These are phyloP conservation scores for Paraconiothyrium brasiliense DNA, from an alignment of 2,329 filamentous ascomycete species.

Conservation along the genomic window DNA sequence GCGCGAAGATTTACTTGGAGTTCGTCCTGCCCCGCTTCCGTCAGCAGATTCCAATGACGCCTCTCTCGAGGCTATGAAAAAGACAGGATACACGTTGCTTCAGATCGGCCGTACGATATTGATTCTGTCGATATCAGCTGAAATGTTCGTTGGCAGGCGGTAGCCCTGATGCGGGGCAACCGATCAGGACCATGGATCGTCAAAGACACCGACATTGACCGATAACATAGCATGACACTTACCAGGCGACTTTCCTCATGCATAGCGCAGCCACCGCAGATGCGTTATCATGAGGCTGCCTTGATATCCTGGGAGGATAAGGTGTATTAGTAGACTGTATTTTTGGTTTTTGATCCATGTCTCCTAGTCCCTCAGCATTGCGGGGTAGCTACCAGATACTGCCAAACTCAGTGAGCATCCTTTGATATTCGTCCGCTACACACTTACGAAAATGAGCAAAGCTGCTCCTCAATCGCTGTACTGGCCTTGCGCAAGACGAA, in stretches of 20 bases:
- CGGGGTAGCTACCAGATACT: constrained; percentile 34
- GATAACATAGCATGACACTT: constrained; percentile 21
- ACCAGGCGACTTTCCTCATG: constrained; percentile 24
- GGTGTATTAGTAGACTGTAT: not conserved
- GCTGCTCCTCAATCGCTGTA: constrained; percentile 53
- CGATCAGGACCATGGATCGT: constrained; percentile 3
- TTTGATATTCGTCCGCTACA: not conserved
- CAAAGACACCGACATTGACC: constrained; percentile 31
- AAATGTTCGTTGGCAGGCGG: constrained; percentile 1
- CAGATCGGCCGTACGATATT: not conserved
- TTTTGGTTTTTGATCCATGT: constrained; percentile 28
- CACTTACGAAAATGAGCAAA: constrained; percentile 12
- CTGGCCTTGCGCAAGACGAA: constrained; percentile 54
- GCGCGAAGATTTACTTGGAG: not conserved
- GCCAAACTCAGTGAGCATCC: constrained; percentile 41
- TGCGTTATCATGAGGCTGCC: not conserved
- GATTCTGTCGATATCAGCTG: not conserved
- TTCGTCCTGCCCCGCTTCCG: not conserved
- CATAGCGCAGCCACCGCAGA: not conserved
- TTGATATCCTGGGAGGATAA: not conserved
- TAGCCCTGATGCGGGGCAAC: constrained; percentile 10
- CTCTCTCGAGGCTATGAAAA: not conserved
- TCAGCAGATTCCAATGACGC: not conserved
- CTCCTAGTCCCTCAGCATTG: constrained; percentile 39
- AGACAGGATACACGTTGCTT: not conserved